Evolutionary conservation across 2,329 filamentous ascomycete genomes (phyloP), one percentile per base, ranked within the genome.

Genomic region (Aspergillus sp.): DNA sequence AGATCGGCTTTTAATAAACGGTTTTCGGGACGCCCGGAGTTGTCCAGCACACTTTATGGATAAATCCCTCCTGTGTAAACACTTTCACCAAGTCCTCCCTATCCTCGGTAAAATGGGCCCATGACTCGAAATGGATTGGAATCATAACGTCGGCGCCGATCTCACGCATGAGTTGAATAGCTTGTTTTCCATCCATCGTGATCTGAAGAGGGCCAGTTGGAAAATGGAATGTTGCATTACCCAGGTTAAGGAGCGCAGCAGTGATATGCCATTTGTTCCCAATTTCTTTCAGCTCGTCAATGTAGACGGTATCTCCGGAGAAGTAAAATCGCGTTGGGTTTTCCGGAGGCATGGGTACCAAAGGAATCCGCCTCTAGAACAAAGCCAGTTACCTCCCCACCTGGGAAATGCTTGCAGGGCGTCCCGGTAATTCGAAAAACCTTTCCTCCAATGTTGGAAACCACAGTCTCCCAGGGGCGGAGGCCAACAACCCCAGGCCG

Each of bases 71-170:
- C 30, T 53, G 50, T 43, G 54, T 53, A 15, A 75, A 66, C 19
- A 57, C 60, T 41, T 55, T 49, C 3, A 20, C 33, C n/a, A 73
- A 53, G 5, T 59, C 59, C 2, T 59, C 56, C 17, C 58, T 53
- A 17, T 54, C 49, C 54, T 75, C 60, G 2, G 59, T 63, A 44
- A 74, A 75, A 51, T 76, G 73, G 1, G 53, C 56, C 72, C 73
- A 77, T 1, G 61, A 63, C 45, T 75, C 73, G 48, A 62, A 76
- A 52, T 76, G 73, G 60, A 77, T 69, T 0, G 72, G 73, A 1
- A 76, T 63, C 33, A 75, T 49, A 3, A 68, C 49, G 44, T 75
- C 72, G 0, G 70, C 68, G 2, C 58, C 59, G 5, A 74, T 63
- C 7, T 70, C 72, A 0, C 62, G 56, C 38, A 69, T 61, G 17